Conservation (phyloP, 2,329 filamentous ascomycete species). For the Metarhizium robertsii region DNA sequence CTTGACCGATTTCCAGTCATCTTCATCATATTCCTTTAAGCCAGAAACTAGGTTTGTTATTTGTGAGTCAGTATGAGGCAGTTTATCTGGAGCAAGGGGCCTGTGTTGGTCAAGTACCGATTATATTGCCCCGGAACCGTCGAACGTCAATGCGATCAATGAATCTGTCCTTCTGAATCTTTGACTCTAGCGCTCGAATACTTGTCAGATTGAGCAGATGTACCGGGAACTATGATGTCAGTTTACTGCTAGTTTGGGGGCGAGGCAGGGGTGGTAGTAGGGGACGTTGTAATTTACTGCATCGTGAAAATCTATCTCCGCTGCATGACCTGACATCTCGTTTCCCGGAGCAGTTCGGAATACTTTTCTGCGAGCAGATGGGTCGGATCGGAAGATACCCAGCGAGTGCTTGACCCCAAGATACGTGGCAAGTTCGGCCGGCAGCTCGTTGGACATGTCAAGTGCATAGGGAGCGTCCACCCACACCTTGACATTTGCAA, state of each 20-base stretch:
- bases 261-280: not conserved
- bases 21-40: slow-evolving; percentile 56
- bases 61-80: not conserved
- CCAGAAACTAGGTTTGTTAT: slow-evolving; percentile 42
- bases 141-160: slow-evolving; percentile 47
- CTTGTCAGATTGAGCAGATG: slow-evolving; percentile 59
- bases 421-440: slow-evolving; percentile 53
- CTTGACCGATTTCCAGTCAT: slow-evolving; percentile 55
- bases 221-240: slow-evolving; percentile 49
- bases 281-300: slow-evolving; percentile 38
- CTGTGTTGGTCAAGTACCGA: slow-evolving; percentile 33
- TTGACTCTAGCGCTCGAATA: slow-evolving; percentile 48
- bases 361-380: slow-evolving; percentile 46
- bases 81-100: not conserved
- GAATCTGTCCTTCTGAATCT: slow-evolving; percentile 40
- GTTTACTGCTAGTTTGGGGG: too few relatives aligned
- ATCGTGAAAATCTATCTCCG: slow-evolving; percentile 60
- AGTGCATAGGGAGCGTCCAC: slow-evolving; percentile 45
- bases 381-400: slow-evolving; percentile 59
- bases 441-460: slow-evolving; percentile 49
- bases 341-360: slow-evolving; percentile 49
- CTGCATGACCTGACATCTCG: slow-evolving; percentile 52
- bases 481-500: slow-evolving; percentile 57
- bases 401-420: slow-evolving; percentile 59
- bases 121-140: slow-evolving; percentile 65